Base-by-base conservation (phyloP, 495 filamentous ascomycete species). In the Trichoderma asperelloides region DNA sequence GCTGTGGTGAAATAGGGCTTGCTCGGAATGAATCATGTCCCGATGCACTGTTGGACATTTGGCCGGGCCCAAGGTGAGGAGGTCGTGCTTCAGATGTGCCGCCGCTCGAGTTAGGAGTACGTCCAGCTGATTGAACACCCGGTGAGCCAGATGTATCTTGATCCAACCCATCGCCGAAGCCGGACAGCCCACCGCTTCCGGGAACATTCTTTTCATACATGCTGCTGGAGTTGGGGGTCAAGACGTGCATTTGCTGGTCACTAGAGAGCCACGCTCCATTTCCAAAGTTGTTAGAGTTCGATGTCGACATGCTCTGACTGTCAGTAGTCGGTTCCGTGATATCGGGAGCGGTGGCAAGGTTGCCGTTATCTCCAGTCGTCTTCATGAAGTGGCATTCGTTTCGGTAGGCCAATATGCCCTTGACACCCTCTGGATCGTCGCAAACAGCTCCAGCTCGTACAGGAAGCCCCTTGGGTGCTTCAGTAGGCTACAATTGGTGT, bases 21-120 rank as follows among this genome's bases (percentile, higher is more conserved):
- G 79, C 74, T 21, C 78, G 73, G 68, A 80, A 84, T 9, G 81
- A 81, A 28, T 72, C 76, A n/a, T 75, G 71, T n/a, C 74, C 75
- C 9, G 76, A 75, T 41, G 66, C 69, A 15, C 55, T 25, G 13
- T 6, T 30, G 49, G 64, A 69, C 64, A 70, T 73, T 39, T 69
- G 69, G 40, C 74, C 68, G 2, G 72, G 63, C 47, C 74, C 68
- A 39, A 73, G 66, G 51, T 73, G 70, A 37, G 74, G 70, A 37
- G 74, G 69, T 21, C 74, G 71, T 65, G 74, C 71, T 7, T 84
- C 81, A 1, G 81, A 82, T 16, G 77, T 75, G 7, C 71, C 78
- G 70, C 40, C 43, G 27, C 79, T 80, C n/a, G 84, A 83, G 67
- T 81, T 85, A 7, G 82, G 84, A 23, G 82, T 85, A 6, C 75